phyloP scores from a whole-genome alignment of 306 rosid genomes.

The Chamaecrista fasciculata region DNA sequence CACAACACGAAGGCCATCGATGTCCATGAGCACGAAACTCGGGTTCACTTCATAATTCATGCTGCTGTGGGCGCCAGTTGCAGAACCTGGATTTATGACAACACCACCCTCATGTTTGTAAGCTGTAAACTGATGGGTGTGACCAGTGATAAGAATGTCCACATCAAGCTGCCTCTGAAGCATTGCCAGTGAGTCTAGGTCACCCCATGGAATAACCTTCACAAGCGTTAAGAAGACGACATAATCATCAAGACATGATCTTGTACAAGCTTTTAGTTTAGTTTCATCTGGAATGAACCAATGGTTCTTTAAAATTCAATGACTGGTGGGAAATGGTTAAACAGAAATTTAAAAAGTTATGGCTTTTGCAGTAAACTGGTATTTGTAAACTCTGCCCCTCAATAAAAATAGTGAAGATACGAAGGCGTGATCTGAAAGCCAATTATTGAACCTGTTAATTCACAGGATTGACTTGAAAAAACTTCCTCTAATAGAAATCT shows the following conservation, averaged over 20 bases:
- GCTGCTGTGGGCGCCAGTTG: conserved; percentile 88
- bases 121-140: conserved; percentile 91
- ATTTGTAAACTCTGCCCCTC: no score
- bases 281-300: background rate
- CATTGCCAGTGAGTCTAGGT: conserved; percentile 93
- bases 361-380: background rate
- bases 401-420: no score
- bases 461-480: no score
- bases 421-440: no score
- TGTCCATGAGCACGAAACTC: conserved; percentile 95
- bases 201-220: conserved; percentile 99
- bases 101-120: conserved; percentile 96
- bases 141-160: conserved; percentile 94
- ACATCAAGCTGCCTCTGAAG: conserved; percentile 95
- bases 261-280: background rate
- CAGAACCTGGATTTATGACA: conserved; percentile 93
- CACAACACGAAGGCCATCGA: conserved; percentile 90
- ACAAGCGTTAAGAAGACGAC: background rate
- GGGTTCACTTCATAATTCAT: conserved; percentile 92
- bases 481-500: background rate
- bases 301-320: background rate
- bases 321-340: background rate
- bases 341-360: background rate
- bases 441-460: no score
- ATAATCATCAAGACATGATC: background rate